Evolutionary conservation across 371 early-diverging fungal genomes (phyloP), one percentile per base, ranked within the genome.

Genomic region (Haplosporangium sp.): DNA sequence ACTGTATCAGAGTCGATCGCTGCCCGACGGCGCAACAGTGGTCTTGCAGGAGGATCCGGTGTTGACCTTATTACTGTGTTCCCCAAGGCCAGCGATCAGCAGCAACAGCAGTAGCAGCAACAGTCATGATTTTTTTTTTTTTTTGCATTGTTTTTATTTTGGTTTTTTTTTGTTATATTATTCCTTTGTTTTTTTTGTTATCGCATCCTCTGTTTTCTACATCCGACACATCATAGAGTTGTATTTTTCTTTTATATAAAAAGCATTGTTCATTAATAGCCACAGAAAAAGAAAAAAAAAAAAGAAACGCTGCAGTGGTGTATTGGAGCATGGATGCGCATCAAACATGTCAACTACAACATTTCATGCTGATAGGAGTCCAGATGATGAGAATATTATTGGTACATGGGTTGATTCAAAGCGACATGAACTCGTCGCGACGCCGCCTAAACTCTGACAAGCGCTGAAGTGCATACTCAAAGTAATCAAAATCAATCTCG

Each of bases 401-500:
- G 16, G 5, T 45, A 50, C 50, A 50, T 52, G 18, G 12, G n/a
- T 63, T 18, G 47, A 10, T 43, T 61, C 47, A 77, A 37, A 77
- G 20, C 4, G 64, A 21, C 79, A 77, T 72, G 40, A 72, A 77
- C 65, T 77, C 73, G 7, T 64, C 61, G 2, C 72, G 67, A n/a
- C 73, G 68, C 14, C 68, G 65, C 43, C 79, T 51, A 57, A 77
- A 77, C 66, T 77, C 79, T 37, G 59, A 46, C 12, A 94, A 62
- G 6, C 94, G 84, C 66, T 92, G 90, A n/a, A 83, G 67, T 0
- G 89, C 89, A 69, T 93, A 95, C 51, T 74, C 81, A 36, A 91
- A 83, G 59, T 94, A 95, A 62, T 95, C 93, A 83, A 93, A 95
- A n/a, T 94, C 91, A 51, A 95, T 95, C 21, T 91, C 89, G 63